Evolutionary conservation across 345 rosid species (phyloP), one percentile per base, ranked within the genome.

Genomic region (Citrus trifoliata): DNA sequence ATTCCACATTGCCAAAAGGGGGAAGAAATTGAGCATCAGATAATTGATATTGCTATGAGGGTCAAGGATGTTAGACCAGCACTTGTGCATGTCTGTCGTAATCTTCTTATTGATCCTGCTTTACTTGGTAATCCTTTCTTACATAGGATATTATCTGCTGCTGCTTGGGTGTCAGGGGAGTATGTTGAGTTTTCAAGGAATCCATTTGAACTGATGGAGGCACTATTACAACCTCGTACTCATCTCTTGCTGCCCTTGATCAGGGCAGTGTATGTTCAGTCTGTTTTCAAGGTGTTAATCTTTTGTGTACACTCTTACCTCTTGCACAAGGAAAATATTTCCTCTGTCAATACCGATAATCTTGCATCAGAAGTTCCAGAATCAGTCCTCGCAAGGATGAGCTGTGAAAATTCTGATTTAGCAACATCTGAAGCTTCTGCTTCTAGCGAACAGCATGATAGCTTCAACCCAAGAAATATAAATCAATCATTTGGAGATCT

Each of bases 131-230:
- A 93, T 81, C 89, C 86, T 58, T 93, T 82, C 86, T 80, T 94
- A 91, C 91, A 90, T 77, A 86, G 90, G 24, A 85, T 94, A 78
- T 81, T 94, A 82, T 93, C 93, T 18, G 98, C 98, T 76, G 95
- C 98, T 81, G 95, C 99, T 67, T 96, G 99, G 98, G 86, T 88
- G 8, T 91, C 92, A 13, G 99, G 98, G 62, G 98, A 94, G 70
- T 96, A 90, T 80, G 90, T 93, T 73, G 90, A 92, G 81, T 92
- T 88, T 77, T 89, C 87, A 27, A 90, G 85, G 77, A 85, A 82
- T 61, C 91, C 95, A 46, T 79, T 86, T 80, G 99, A 96, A 82
- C 87, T 94, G 56, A 78, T 92, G 75, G 98, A 94, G 83, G 95
- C 98, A 72, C 85, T 94, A 66, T 79, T 94, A 60, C 98, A 94